A percentile compares a stretch with the other conserved stretches of the same genome.
Evolutionary conservation across 257 asterid genomes (phyloP).

Genomic region (Hygrophila difformis): DNA sequence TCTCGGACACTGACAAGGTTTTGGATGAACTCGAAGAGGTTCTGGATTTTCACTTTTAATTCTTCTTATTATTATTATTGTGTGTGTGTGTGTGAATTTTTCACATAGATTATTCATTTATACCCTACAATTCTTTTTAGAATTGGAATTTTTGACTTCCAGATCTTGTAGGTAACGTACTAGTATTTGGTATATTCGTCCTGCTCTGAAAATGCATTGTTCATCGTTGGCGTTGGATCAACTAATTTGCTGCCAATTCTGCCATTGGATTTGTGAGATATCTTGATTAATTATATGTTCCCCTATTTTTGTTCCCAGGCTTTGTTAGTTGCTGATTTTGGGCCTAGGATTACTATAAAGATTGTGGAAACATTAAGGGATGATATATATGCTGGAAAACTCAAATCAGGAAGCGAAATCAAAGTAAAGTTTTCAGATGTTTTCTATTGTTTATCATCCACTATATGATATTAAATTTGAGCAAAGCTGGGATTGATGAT

Average conservation of each 20-base stretch:
- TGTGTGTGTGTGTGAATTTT: too few relatives aligned
- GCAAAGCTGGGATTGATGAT: constrained; percentile 16
- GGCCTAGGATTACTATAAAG: constrained; percentile 83
- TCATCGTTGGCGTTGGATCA: background rate
- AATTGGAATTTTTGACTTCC: too few relatives aligned
- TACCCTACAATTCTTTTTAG: too few relatives aligned
- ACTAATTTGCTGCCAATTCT: too few relatives aligned
- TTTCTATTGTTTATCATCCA: background rate
- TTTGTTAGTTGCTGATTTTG: constrained; percentile 86
- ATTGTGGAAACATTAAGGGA: constrained; percentile 88
- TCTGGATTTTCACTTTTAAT: constrained; percentile 3
- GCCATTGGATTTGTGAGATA: too few relatives aligned
- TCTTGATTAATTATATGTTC: background rate
- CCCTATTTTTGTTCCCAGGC: constrained; percentile 30
- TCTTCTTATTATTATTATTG: background rate
- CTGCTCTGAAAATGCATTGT: too few relatives aligned
- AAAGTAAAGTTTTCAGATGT: constrained; percentile 38
- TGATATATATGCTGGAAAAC: constrained; percentile 84
- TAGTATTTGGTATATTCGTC: too few relatives aligned
- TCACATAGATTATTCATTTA: too few relatives aligned
- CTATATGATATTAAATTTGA: constrained; percentile 5
- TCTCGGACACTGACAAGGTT: constrained; percentile 84
- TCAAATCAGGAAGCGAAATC: constrained; percentile 86
- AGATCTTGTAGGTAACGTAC: too few relatives aligned
- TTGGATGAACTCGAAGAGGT: constrained; percentile 96